These are phyloP conservation scores for Pyronema domesticum DNA, from an alignment of 495 filamentous ascomycete species.

Conservation along the genomic window DNA sequence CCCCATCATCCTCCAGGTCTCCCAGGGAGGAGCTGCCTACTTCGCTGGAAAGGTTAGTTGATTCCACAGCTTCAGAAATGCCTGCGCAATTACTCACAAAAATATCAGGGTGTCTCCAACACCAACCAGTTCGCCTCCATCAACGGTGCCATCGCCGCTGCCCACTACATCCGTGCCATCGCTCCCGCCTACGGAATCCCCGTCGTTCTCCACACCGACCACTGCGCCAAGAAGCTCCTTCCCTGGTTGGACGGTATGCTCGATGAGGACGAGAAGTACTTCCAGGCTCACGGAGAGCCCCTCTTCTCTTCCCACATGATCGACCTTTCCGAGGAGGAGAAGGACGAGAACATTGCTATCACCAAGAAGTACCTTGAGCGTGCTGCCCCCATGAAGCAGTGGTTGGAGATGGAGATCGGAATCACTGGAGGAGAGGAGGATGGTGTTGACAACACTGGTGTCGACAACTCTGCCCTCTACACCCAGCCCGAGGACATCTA, in stretches of 20 bases:
- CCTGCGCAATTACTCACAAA: neutral
- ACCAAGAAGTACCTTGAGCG: slow-evolving; percentile 82
- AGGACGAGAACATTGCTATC: slow-evolving; percentile 78
- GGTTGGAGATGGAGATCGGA: slow-evolving; percentile 97
- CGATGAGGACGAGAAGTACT: slow-evolving; percentile 76
- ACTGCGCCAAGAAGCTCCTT: slow-evolving; percentile 85
- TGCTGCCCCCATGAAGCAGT: slow-evolving; percentile 87
- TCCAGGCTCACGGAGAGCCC: slow-evolving; percentile 79
- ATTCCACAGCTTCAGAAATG: neutral
- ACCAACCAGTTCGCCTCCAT: slow-evolving; percentile 73
- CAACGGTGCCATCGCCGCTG: slow-evolving; percentile 67
- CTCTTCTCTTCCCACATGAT: slow-evolving; percentile 98
- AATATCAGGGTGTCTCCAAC: slow-evolving; percentile 53
- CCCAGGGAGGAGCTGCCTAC: slow-evolving; percentile 85
- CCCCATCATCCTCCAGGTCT: slow-evolving; percentile 79
- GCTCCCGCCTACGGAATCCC: slow-evolving; percentile 79
- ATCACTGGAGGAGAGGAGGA: slow-evolving; percentile 95
- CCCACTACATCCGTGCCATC: slow-evolving; percentile 81
- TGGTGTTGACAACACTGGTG: slow-evolving; percentile 68
- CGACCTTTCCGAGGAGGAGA: slow-evolving; percentile 74
- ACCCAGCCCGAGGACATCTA: slow-evolving; percentile 94
- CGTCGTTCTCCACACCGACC: slow-evolving; percentile 80
- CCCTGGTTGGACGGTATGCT: slow-evolving; percentile 96
- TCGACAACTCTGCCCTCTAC: slow-evolving; percentile 94
- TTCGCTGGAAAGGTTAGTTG: slow-evolving; percentile 65